These are phyloP conservation scores for Dichomitus squalens DNA, from an alignment of 1,284 basidiomycete species.

Conservation along the genomic window DNA sequence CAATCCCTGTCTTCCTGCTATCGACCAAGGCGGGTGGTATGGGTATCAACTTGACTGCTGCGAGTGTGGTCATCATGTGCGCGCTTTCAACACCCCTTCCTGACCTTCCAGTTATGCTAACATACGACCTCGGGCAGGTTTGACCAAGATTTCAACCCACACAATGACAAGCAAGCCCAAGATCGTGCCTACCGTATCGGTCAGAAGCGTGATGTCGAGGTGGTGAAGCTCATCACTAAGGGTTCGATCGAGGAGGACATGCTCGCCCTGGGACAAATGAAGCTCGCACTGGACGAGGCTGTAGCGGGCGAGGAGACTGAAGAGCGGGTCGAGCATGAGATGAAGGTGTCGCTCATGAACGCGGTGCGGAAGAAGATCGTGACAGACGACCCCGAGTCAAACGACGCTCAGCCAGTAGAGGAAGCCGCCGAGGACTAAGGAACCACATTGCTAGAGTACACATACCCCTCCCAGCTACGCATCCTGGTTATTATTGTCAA, in stretches of 20 bases:
- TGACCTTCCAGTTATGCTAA: background rate
- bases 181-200: conserved; percentile 99
- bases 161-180: conserved; percentile 93
- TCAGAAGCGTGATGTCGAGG: conserved; percentile 88
- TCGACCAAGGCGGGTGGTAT: conserved; percentile 95
- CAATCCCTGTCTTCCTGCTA: conserved; percentile 92
- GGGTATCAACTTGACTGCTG: conserved; percentile 92
- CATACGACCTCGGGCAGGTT: conserved; percentile 54
- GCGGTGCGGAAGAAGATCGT: conserved; percentile 74
- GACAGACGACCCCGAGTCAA: conserved; percentile 34
- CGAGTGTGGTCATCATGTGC: conserved; percentile 89
- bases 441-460: conserved; percentile 11
- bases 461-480: conserved; percentile 6
- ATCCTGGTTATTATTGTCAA: background rate
- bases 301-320: conserved; percentile 78
- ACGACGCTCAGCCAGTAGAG: background rate
- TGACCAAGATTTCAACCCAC: conserved; percentile 97
- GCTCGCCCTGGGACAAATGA: conserved; percentile 86
- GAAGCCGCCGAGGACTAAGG: conserved; percentile 5
- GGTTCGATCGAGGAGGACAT: conserved; percentile 98
- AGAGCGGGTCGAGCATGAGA: conserved; percentile 71
- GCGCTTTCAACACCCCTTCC: conserved; percentile 26
- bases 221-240: conserved; percentile 92
- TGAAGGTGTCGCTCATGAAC: conserved; percentile 82
- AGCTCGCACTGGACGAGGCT: conserved; percentile 89